A percentile compares a stretch with the other conserved stretches of the same genome.
phyloP scores from a whole-genome alignment of 768 basidiomycete genomes.

The Chalciporus pseudorubinellus region DNA sequence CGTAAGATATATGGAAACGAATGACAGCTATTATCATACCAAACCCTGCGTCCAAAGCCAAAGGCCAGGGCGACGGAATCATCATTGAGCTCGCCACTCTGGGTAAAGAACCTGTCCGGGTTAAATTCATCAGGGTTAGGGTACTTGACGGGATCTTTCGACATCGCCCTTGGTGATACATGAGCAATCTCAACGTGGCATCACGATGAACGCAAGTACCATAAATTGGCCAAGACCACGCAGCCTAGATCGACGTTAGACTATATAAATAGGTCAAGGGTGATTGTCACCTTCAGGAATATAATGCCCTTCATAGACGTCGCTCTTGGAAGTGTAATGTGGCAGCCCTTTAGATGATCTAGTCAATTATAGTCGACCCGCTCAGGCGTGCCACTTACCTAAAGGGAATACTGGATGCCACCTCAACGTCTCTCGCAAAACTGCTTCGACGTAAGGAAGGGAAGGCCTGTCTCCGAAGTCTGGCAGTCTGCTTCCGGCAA shows the following conservation, averaged over 20 bases:
- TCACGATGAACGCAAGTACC: conserved; percentile 13
- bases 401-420: conserved; percentile 35
- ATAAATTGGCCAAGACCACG: conserved; percentile 30
- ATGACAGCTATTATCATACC: conserved; percentile 8
- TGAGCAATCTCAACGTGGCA: conserved; percentile 5
- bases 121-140: conserved; percentile 26
- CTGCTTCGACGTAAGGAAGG: conserved; percentile 32
- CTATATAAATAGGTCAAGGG: background rate
- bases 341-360: conserved; percentile 23
- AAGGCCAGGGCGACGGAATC: conserved; percentile 24
- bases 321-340: conserved; percentile 24
- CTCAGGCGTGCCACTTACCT: conserved; percentile 14
- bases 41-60: conserved; percentile 31
- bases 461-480: conserved; percentile 25
- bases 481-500: conserved; percentile 30
- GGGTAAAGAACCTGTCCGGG: conserved; percentile 28
- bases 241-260: conserved; percentile 25
- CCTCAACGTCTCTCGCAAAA: conserved; percentile 35
- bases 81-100: conserved; percentile 24
- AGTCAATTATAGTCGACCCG: background rate
- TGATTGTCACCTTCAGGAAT: conserved; percentile 26
- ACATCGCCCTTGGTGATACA: conserved; percentile 26
- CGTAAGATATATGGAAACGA: conserved; percentile 1
- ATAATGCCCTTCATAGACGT: conserved; percentile 25
- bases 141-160: conserved; percentile 26